Percentiles rank a stretch among this genome's conserved stretches.
Conservation (phyloP, 1,139 yeast genomes). For the Torulaspora pretoriensis region DNA sequence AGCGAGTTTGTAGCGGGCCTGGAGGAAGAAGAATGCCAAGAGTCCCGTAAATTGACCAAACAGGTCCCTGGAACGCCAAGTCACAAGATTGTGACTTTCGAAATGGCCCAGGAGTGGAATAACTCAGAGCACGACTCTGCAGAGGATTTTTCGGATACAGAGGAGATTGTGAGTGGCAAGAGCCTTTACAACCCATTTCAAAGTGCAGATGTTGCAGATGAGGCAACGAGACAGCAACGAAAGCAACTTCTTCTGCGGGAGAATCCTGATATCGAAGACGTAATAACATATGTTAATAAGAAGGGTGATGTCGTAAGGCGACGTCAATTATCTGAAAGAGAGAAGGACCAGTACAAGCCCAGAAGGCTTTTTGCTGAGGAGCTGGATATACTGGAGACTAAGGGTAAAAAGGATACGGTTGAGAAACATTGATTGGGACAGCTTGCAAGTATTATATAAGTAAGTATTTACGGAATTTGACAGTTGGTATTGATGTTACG, state of each 20-base stretch:
- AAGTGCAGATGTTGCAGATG: constrained; percentile 18
- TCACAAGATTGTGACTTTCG: constrained; percentile 19
- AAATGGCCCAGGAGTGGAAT: constrained; percentile 17
- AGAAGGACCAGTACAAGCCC: constrained; percentile 23
- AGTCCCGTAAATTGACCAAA: constrained; percentile 13
- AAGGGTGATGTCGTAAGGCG: constrained; percentile 20
- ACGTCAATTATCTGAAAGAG: constrained; percentile 19
- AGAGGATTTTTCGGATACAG: constrained; percentile 5
- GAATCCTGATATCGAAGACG: constrained; percentile 20
- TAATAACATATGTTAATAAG: constrained; percentile 23
- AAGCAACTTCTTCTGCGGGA: constrained; percentile 17
- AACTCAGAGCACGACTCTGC: constrained; percentile 9
- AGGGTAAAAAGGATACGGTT: constrained; percentile 1
- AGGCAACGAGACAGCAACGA: constrained; percentile 16
- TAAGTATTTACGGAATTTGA: neutral
- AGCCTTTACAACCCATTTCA: constrained; percentile 21
- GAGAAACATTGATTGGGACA: constrained; percentile 1
- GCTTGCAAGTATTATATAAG: constrained; percentile 2
- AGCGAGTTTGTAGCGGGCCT: constrained; percentile 1
- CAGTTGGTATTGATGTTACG: neutral
- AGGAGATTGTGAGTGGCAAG: constrained; percentile 5
- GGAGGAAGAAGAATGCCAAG: constrained; percentile 1
- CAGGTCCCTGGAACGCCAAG: constrained; percentile 21
- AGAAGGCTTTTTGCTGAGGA: constrained; percentile 21
- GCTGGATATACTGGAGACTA: constrained; percentile 13